Percentiles rank a stretch among this genome's conserved stretches.
These are phyloP conservation scores for Vigna radiata DNA, from an alignment of 306 rosid genomes.

Conservation along the genomic window DNA sequence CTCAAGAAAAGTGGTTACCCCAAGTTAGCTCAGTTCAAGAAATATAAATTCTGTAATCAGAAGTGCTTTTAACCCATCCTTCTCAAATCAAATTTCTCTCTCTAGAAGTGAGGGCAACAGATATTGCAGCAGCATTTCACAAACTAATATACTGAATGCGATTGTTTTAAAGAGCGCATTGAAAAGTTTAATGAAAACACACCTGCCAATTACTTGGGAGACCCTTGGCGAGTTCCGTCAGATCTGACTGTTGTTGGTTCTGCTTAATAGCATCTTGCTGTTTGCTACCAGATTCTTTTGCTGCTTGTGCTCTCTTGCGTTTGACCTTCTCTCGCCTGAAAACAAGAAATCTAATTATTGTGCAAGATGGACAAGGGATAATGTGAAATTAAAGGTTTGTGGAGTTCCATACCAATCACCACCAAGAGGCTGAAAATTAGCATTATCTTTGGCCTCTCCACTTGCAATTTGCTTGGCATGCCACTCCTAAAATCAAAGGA, in stretches of 20 bases:
- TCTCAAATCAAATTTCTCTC: conserved; percentile 29
- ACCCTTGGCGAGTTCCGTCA: conserved; percentile 63
- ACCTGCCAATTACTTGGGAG: conserved; percentile 96
- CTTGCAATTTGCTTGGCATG: conserved; percentile 84
- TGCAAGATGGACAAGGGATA: conserved; percentile 4
- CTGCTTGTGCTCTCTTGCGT: conserved; percentile 78
- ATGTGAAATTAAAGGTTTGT: conserved; percentile 13
- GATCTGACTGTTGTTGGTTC: conserved; percentile 64
- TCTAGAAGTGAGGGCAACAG: not conserved
- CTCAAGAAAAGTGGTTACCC: not conserved
- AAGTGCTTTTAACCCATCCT: conserved; percentile 25
- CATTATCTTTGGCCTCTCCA: conserved; percentile 96
- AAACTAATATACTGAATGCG: not conserved
- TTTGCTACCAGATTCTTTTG: conserved; percentile 50
- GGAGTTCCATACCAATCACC: conserved; percentile 81
- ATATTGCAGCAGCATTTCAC: conserved; percentile 25
- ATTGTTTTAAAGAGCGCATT: conserved; percentile 13
- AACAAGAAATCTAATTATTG: conserved; percentile 25
- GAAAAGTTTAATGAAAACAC: not conserved
- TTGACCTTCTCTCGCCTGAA: conserved; percentile 88
- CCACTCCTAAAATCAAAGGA: conserved; percentile 71
- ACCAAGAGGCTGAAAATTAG: conserved; percentile 95
- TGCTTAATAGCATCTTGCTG: conserved; percentile 53
- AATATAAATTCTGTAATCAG: not conserved
- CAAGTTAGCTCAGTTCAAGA: conserved; percentile 12